These are phyloP conservation scores for Fusarium falciforme DNA, from an alignment of 2,329 filamentous ascomycete genomes.

Conservation along the genomic window DNA sequence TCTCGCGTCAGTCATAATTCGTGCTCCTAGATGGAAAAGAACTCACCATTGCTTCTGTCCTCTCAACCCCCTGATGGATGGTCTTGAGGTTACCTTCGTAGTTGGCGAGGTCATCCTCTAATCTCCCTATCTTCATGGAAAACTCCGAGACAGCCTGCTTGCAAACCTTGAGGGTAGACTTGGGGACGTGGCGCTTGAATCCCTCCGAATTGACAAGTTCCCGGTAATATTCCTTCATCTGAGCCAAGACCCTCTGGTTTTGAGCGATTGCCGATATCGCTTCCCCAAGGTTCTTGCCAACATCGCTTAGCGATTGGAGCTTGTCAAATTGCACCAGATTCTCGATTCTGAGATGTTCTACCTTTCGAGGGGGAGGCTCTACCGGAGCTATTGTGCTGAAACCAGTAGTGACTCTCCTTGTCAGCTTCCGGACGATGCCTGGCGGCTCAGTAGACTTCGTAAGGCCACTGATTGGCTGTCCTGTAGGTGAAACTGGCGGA, in stretches of 20 bases:
- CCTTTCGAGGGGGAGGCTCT: neutral
- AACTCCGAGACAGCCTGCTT: neutral
- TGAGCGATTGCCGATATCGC: slow-evolving; percentile 1
- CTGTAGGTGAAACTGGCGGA: fast-evolving
- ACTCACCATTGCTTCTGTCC: slow-evolving; percentile 3
- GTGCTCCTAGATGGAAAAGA: fast-evolving
- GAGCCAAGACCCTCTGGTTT: neutral
- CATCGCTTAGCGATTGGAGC: neutral
- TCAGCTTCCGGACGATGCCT: neutral
- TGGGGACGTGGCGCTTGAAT: neutral
- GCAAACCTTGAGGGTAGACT: neutral
- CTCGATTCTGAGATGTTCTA: neutral
- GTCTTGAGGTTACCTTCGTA: slow-evolving; percentile 1
- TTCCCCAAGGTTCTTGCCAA: neutral
- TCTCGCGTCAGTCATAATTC: neutral
- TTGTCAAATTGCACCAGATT: neutral
- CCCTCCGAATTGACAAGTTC: neutral
- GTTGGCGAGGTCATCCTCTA: slow-evolving; percentile 10
- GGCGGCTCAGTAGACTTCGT: neutral
- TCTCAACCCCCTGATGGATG: neutral
- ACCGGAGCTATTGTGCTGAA: neutral
- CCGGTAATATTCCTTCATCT: slow-evolving; percentile 1
- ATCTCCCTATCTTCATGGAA: neutral
- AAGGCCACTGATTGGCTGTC: neutral
- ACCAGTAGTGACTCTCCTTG: neutral